phyloP scores from a whole-genome alignment of 352 stramenopile genomes.

The Phytophthora vignae region DNA sequence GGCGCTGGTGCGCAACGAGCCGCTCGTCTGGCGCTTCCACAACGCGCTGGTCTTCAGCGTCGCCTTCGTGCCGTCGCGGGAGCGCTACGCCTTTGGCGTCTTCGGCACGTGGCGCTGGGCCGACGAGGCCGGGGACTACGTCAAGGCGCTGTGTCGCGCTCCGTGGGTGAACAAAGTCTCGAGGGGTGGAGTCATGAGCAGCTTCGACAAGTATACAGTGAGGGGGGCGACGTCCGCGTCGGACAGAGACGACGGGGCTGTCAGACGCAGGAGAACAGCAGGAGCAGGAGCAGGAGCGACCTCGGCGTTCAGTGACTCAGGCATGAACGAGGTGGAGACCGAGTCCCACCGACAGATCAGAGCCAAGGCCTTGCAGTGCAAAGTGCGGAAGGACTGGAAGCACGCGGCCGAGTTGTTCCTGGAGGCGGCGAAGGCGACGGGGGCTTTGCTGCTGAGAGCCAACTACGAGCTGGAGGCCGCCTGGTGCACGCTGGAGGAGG shows the following conservation, averaged over 20 bases:
- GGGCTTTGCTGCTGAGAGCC: conserved; percentile 47
- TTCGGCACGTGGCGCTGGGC: conserved; percentile 81
- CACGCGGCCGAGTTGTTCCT: conserved; percentile 59
- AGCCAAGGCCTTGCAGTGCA: conserved; percentile 70
- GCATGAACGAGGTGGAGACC: conserved; percentile 18
- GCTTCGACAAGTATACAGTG: conserved; percentile 62
- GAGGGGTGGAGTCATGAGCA: conserved; percentile 55
- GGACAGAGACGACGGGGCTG: conserved; percentile 8
- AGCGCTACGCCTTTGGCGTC: conserved; percentile 72
- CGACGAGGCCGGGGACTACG: conserved; percentile 48
- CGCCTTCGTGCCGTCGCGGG: conserved; percentile 63
- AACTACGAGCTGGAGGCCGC: conserved; percentile 72
- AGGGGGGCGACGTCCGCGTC: conserved; percentile 3
- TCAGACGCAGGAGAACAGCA: conserved; percentile 23
- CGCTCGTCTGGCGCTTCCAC: conserved; percentile 65
- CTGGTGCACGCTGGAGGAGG: conserved; percentile 73
- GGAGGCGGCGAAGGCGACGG: conserved; percentile 51
- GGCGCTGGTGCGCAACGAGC: conserved; percentile 67
- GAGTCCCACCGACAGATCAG: conserved; percentile 61
- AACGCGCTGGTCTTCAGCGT: conserved; percentile 75
- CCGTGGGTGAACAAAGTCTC: conserved; percentile 61
- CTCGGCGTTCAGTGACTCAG: conserved; percentile 1
- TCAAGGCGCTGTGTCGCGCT: conserved; percentile 57
- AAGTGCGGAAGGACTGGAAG: conserved; percentile 79
- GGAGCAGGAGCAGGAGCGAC: neutral